Percentiles rank a stretch among this genome's conserved stretches.
Evolutionary conservation across 495 filamentous ascomycete genomes (phyloP).

Genomic region (Endocarpon pusillum): DNA sequence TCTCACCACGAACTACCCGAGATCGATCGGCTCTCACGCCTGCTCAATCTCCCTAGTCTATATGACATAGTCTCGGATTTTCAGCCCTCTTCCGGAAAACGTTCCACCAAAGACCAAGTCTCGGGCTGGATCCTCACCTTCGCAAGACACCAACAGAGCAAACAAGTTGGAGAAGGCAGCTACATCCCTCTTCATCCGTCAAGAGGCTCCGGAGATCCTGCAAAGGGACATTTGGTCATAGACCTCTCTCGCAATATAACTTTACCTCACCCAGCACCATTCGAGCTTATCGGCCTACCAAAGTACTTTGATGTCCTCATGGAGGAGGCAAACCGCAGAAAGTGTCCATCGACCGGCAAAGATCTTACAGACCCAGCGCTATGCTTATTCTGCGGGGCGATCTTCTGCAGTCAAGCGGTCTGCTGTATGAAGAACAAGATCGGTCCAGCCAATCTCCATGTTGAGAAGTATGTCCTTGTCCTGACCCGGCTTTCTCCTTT

Average conservation of each 20-base stretch:
- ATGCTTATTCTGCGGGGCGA: constrained; percentile 88
- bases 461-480: constrained; percentile 50
- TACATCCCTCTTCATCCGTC: no score
- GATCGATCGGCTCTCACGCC: constrained; percentile 61
- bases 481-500: background rate
- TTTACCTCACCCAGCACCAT: constrained; percentile 73
- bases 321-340: constrained; percentile 70
- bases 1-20: constrained; percentile 52
- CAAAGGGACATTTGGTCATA: no score
- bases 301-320: constrained; percentile 85
- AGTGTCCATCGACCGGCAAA: constrained; percentile 78
- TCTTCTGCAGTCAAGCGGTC: constrained; percentile 85
- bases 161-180: no score
- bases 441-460: constrained; percentile 81
- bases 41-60: constrained; percentile 57
- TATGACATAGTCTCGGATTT: constrained; percentile 52
- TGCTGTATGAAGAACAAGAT: constrained; percentile 64
- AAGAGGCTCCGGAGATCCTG: no score
- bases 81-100: constrained; percentile 20
- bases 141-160: no score
- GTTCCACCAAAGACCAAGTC: no score
- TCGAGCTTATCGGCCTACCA: constrained; percentile 83
- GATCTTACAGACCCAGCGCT: constrained; percentile 77
- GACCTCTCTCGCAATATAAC: no score
- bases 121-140: constrained; percentile 74